Evolutionary conservation across 192 early-diverging fungal species (phyloP).

Genomic region (Coemansia sp.): DNA sequence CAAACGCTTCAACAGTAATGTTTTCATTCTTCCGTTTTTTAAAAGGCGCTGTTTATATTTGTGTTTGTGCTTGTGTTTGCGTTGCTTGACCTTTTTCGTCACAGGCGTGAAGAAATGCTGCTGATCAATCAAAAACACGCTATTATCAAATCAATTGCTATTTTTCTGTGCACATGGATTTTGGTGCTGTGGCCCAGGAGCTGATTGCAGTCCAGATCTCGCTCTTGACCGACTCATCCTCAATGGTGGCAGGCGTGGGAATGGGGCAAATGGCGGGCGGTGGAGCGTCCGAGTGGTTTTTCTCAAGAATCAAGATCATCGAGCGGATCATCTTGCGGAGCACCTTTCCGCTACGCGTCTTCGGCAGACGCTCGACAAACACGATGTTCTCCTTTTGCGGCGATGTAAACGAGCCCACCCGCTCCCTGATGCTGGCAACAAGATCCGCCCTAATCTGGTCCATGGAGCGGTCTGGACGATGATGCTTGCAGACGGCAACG

Average conservation of each 20-base stretch:
- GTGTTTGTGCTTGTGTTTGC: too few species aligned
- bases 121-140: neutral
- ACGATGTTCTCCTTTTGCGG: constrained; percentile 65
- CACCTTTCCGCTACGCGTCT: constrained; percentile 86
- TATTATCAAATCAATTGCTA: neutral
- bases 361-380: constrained; percentile 72
- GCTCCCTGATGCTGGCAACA: constrained; percentile 59
- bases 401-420: constrained; percentile 82
- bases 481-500: constrained; percentile 53
- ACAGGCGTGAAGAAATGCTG: neutral
- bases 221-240: constrained; percentile 62
- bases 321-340: constrained; percentile 73
- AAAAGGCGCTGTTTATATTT: too few species aligned
- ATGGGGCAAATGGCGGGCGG: constrained; percentile 55
- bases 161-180: neutral
- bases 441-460: constrained; percentile 55
- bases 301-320: constrained; percentile 62
- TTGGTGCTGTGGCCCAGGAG: constrained; percentile 2
- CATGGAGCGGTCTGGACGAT: neutral
- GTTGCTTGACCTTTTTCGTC: neutral
- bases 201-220: constrained; percentile 47
- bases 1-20: constrained; percentile 5
- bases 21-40: neutral
- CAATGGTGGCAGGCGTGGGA: constrained; percentile 78
- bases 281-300: neutral